Conservation (phyloP, 2,329 filamentous ascomycete species). For the Fusarium sp. region DNA sequence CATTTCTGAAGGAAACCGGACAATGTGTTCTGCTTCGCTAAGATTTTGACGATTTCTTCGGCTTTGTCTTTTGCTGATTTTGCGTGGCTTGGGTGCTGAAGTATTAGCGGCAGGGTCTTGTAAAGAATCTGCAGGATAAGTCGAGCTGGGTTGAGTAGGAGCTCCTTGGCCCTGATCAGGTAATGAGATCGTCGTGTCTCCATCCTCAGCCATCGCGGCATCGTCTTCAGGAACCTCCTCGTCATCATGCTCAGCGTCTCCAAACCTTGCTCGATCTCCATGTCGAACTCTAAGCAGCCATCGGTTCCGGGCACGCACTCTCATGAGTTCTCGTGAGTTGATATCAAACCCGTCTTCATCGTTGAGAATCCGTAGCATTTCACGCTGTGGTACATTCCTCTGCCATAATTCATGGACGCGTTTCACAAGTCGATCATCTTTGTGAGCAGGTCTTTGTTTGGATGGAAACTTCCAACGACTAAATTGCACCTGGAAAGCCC, state of each 20-base stretch:
- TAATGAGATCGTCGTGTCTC: conserved; percentile 13
- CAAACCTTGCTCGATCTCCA: conserved; percentile 64
- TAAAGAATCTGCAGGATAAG: not conserved
- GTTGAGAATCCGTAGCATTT: conserved; percentile 80
- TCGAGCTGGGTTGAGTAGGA: conserved; percentile 6
- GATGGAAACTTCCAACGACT: conserved; percentile 84
- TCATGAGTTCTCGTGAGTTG: conserved; percentile 78
- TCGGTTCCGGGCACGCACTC: conserved; percentile 77
- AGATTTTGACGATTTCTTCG: conserved; percentile 78
- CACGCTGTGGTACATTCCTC: conserved; percentile 77
- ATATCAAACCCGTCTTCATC: conserved; percentile 80
- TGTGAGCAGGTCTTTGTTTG: conserved; percentile 80
- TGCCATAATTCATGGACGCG: conserved; percentile 86
- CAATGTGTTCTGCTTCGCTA: conserved; percentile 77
- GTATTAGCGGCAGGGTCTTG: not conserved
- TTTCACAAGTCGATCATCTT: conserved; percentile 75
- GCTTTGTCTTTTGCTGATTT: conserved; percentile 65
- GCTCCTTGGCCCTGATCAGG: conserved; percentile 13
- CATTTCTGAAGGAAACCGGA: conserved; percentile 85
- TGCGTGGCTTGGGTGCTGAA: conserved; percentile 3
- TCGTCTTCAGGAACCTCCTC: conserved; percentile 25
- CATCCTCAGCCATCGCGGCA: conserved; percentile 14
- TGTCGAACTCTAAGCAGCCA: conserved; percentile 76
- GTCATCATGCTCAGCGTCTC: conserved; percentile 24
- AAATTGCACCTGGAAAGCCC: conserved; percentile 82